Percentiles rank a stretch among this genome's conserved stretches.
Evolutionary conservation across 192 early-diverging fungal species (phyloP).

Genomic region (Coemansia reversa): DNA sequence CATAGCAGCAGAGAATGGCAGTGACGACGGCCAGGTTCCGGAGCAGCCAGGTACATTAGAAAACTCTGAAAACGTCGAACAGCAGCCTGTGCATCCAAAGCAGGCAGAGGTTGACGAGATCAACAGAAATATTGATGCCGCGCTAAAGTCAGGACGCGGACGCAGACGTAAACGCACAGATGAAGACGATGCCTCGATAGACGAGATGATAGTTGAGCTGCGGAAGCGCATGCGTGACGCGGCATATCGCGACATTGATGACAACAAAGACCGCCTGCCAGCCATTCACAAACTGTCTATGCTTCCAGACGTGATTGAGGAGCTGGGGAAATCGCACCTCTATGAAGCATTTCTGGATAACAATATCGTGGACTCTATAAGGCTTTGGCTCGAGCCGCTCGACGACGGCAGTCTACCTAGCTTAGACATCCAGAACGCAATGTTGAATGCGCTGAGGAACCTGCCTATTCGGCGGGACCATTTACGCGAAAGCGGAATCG

Average conservation of each 20-base stretch:
- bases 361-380: slow-evolving; percentile 79
- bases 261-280: slow-evolving; percentile 53
- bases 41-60: background rate
- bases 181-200: slow-evolving; percentile 48
- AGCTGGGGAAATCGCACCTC: slow-evolving; percentile 55
- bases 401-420: slow-evolving; percentile 85
- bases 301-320: slow-evolving; percentile 48
- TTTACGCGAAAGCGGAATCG: slow-evolving; percentile 77
- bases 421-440: slow-evolving; percentile 81
- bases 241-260: slow-evolving; percentile 51
- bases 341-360: slow-evolving; percentile 80
- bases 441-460: slow-evolving; percentile 70
- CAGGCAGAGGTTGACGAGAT: slow-evolving; percentile 50
- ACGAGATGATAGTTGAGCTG: slow-evolving; percentile 52
- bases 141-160: slow-evolving; percentile 35
- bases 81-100: slow-evolving; percentile 32
- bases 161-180: slow-evolving; percentile 52
- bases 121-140: slow-evolving; percentile 43
- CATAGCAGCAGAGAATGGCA: slow-evolving; percentile 3
- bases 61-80: background rate
- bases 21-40: background rate
- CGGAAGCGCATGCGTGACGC: slow-evolving; percentile 55
- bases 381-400: slow-evolving; percentile 88
- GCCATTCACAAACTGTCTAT: slow-evolving; percentile 55
- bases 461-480: slow-evolving; percentile 74